These are phyloP conservation scores for Candida morakotiae DNA, from an alignment of 805 yeast genomes.

Conservation along the genomic window DNA sequence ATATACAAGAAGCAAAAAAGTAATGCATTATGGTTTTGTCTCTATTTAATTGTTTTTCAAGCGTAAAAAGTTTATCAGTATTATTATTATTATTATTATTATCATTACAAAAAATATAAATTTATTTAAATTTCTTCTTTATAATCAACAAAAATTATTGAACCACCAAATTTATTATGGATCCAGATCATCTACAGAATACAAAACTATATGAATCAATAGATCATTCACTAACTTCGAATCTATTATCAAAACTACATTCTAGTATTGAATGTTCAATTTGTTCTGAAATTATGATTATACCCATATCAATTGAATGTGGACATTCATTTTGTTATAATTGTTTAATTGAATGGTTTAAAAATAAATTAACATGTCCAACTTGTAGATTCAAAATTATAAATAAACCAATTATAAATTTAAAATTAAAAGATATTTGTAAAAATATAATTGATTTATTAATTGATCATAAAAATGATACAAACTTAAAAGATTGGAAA, in stretches of 20 bases:
- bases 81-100: no score
- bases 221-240: conserved; percentile 16
- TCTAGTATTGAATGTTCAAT: conserved; percentile 51
- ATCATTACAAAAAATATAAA: neutral
- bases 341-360: conserved; percentile 61
- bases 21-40: no score
- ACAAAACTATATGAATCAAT: conserved; percentile 8
- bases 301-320: conserved; percentile 60
- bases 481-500: conserved; percentile 22
- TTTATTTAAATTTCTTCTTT: neutral
- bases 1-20: no score
- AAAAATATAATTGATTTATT: conserved; percentile 34
- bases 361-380: conserved; percentile 59
- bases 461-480: conserved; percentile 26
- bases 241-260: conserved; percentile 23
- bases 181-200: conserved; percentile 2
- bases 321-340: conserved; percentile 75
- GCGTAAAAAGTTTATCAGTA: no score
- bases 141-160: no score
- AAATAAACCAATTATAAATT: conserved; percentile 50
- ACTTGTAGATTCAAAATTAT: conserved; percentile 52
- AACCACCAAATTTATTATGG: no score
- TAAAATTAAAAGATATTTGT: conserved; percentile 46
- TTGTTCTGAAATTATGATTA: conserved; percentile 66
- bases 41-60: no score